Evolutionary conservation across 768 basidiomycete species (phyloP), one percentile per base, ranked within the genome.

Genomic region (Phaffia tasmanica): DNA sequence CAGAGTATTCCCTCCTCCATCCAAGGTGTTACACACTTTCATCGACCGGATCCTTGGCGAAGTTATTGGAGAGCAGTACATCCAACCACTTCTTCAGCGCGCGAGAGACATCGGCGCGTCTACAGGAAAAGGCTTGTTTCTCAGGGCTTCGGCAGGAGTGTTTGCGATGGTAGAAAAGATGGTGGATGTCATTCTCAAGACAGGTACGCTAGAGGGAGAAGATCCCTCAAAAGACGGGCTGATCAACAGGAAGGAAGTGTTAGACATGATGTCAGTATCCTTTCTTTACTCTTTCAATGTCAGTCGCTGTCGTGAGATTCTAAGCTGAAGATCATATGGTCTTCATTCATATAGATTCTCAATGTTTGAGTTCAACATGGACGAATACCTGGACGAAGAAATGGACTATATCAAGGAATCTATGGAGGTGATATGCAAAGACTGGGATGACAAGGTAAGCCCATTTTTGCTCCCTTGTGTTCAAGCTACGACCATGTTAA

Each of bases 291-390:
- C 21, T 19, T 51, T 30, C 23, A 6, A 25, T 30, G 54, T 49
- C n/a, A 30, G 50, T 54, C 27, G 30, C 35, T 63, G 57, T 55
- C 65, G 48, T 64, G 65, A 18, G 57, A 57, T 69, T 14, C 64
- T 42, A 46, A 35, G 32, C 11, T 32, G 30, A 21, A 21, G 61
- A 18, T 8, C 23, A 21, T 25, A 8, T 54, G 3, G 19, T 46
- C 49, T 35, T 25, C 49, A 1, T 14, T 50, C 35, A 18, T 19
- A 27, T 71, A 93, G 91, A 16, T 94, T 89, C 75, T 83, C 81
- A 56, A 95, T 97, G 90, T 98, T 97, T 71, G 93, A 98, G 76
- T 79, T 82, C 14, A 88, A 93, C 75, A 95, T 98, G 89, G 93
- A 95, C 73, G 93, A 97, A 73, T 98, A 98, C 72, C 85, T 98